These are phyloP conservation scores for Candolleomyces efflorescens DNA, from an alignment of 768 basidiomycete genomes.

Conservation along the genomic window DNA sequence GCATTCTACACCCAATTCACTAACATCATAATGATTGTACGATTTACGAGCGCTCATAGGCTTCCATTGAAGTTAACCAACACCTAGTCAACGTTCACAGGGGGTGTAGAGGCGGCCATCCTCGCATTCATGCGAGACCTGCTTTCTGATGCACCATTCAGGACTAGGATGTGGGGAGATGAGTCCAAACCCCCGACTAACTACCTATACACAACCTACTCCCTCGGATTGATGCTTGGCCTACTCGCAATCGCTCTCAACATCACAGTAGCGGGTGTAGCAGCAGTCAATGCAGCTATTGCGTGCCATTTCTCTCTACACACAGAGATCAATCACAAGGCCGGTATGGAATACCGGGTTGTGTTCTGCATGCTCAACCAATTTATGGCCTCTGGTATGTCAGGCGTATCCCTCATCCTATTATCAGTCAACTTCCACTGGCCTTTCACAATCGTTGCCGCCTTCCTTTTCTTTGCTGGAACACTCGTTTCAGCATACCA, in stretches of 20 bases:
- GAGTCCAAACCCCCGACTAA: not conserved
- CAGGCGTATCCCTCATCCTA: too few relatives aligned
- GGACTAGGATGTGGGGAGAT: not conserved
- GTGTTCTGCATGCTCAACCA: too few relatives aligned
- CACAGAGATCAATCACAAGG: too few relatives aligned
- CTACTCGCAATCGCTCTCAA: not conserved
- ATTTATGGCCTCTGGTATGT: too few relatives aligned
- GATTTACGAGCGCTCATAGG: not conserved
- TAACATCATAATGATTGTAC: not conserved
- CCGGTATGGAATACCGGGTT: too few relatives aligned
- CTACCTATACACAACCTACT: slow-evolving; percentile 1
- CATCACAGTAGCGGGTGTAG: not conserved
- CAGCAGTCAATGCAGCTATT: not conserved
- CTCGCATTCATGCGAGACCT: slow-evolving; percentile 3
- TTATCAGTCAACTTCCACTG: too few relatives aligned
- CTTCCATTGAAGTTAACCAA: too few relatives aligned
- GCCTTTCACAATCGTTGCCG: too few relatives aligned
- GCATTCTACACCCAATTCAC: not conserved
- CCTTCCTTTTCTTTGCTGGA: too few relatives aligned
- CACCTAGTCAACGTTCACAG: not conserved
- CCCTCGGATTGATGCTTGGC: not conserved
- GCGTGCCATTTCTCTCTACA: not conserved
- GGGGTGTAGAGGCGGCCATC: not conserved
- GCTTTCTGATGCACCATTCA: not conserved
- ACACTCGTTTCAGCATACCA: too few relatives aligned